Conservation (phyloP, 768 basidiomycete species). For the Trametes punicea region DNA sequence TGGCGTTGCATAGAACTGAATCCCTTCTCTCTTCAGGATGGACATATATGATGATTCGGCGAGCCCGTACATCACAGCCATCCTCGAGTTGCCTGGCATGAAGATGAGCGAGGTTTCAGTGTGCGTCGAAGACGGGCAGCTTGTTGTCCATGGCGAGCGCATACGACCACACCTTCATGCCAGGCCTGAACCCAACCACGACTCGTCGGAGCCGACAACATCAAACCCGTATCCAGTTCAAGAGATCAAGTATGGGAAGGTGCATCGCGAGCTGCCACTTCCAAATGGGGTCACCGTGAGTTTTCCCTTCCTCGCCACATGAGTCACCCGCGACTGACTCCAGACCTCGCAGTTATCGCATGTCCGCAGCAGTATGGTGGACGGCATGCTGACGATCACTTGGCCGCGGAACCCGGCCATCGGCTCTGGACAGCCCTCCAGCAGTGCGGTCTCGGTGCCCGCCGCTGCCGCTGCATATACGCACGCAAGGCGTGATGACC, state of each 20-base stretch:
- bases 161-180: constrained; percentile 19
- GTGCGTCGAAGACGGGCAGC: constrained; percentile 29
- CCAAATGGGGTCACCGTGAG: constrained; percentile 38
- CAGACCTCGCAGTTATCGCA: constrained; percentile 30
- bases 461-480: not conserved
- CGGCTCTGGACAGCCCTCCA: not conserved
- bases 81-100: constrained; percentile 40
- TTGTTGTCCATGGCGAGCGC: constrained; percentile 38
- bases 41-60: constrained; percentile 39
- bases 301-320: constrained; percentile 2
- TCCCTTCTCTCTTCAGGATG: constrained; percentile 29
- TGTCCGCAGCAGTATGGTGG: constrained; percentile 37
- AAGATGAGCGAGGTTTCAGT: constrained; percentile 35
- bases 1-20: not conserved
- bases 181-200: not conserved
- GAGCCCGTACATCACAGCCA: constrained; percentile 32
- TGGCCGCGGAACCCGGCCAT: constrained; percentile 34
- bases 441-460: not conserved
- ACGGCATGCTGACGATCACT: constrained; percentile 38
- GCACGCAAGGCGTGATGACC: not conserved
- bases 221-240: constrained; percentile 29
- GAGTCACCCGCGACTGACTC: constrained; percentile 1
- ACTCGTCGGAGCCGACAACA: constrained; percentile 3
- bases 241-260: constrained; percentile 41
- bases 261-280: constrained; percentile 35